Base-by-base conservation (phyloP, 2,329 filamentous ascomycete species). In the Phyllosticta paracitricarpa region DNA sequence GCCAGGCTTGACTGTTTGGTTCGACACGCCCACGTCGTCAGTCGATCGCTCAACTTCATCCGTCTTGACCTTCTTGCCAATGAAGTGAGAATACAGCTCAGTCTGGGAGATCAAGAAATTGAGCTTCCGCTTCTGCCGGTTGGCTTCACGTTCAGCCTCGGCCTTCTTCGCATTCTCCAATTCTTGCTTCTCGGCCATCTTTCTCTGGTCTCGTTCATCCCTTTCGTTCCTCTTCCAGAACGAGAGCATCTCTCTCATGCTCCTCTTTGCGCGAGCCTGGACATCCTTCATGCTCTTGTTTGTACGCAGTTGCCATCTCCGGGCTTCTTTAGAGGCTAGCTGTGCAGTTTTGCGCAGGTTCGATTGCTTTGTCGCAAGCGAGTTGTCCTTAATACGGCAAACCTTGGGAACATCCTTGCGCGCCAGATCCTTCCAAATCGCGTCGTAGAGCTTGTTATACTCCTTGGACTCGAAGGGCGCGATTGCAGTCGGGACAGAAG, bases 141-240 rank as follows among this genome's bases (percentile, higher is more conserved):
- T 96, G 17, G 94, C 91, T 82, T 99, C 94, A 66, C 95, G 91
- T 69, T 97, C 94, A 4, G 94, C 94, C 79, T 99, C 94, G 63
- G 93, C 92, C 77, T 93, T 95, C 76, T 94, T 92, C 19, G 94
- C 94, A 70, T 94, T 95, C 73, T 99, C 94, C 56, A 99, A 84
- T 77, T 97, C 94, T 73, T 96, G 91, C 73, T 88, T 90, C 79
- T 99, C 94, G 4, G 94, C 94, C 58, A 92, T 87, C 78, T 96
- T 95, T 67, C 94, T 87, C 65, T 95, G 81, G 73, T 99, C 94
- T 63, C 94, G 89, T 73, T 99, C 94, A 72, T 99, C 94, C 59
- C 93, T 89, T 75, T 99, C 94, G 73, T 99, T 99, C 62, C 93
- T 88, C 77, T 97, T 97, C 94, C 94, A 99, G 82, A 97, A 99